These are phyloP conservation scores for Phytopythium sindhum DNA, from an alignment of 352 stramenopile genomes.

Conservation along the genomic window DNA sequence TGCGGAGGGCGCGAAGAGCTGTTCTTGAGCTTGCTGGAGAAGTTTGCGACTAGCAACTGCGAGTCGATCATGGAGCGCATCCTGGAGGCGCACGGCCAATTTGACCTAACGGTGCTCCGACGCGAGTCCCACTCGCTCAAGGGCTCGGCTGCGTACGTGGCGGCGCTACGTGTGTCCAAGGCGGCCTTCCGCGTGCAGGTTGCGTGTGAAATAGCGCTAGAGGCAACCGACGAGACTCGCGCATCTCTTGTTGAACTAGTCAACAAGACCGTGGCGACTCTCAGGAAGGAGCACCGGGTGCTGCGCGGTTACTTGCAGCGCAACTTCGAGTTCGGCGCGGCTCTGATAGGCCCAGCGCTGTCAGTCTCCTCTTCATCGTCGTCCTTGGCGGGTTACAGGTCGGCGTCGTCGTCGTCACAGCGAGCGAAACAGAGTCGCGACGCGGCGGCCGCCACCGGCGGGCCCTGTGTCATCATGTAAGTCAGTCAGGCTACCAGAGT, in stretches of 20 bases:
- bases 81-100: slow-evolving; percentile 34
- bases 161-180: slow-evolving; percentile 75
- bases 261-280: slow-evolving; percentile 32
- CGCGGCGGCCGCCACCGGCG: slow-evolving; percentile 1
- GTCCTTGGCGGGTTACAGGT: not conserved
- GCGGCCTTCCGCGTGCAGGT: slow-evolving; percentile 77
- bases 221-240: slow-evolving; percentile 24
- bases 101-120: slow-evolving; percentile 45
- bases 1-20: slow-evolving; percentile 76
- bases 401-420: not conserved
- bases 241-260: slow-evolving; percentile 23
- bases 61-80: slow-evolving; percentile 59
- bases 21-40: slow-evolving; percentile 77
- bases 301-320: slow-evolving; percentile 72
- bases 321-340: slow-evolving; percentile 70
- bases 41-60: slow-evolving; percentile 58
- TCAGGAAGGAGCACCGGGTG: slow-evolving; percentile 64
- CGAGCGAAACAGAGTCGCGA: slow-evolving; percentile 4
- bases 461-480: slow-evolving; percentile 2
- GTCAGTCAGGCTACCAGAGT: too few relatives aligned
- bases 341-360: not conserved
- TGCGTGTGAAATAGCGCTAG: slow-evolving; percentile 62
- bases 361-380: not conserved
- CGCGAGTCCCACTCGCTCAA: slow-evolving; percentile 82
- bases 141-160: slow-evolving; percentile 75